Evolutionary conservation across 2,329 filamentous ascomycete genomes (phyloP).

Genomic region (Penicillium sp.): DNA sequence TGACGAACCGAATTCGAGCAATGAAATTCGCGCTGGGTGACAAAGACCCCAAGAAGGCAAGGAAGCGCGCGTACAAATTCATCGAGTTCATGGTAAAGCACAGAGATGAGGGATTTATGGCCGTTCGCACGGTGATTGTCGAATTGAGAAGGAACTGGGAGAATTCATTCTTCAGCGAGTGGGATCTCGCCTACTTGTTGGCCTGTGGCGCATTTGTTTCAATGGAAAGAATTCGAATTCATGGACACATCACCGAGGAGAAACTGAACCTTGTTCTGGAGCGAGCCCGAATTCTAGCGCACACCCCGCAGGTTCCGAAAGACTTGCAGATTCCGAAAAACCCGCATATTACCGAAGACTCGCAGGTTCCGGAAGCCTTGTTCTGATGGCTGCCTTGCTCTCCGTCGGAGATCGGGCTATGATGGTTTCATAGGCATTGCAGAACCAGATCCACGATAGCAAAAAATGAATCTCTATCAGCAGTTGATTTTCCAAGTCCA

Average conservation of each 20-base stretch:
- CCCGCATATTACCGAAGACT: too few relatives aligned
- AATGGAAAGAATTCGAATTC: background rate
- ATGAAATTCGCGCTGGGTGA: background rate
- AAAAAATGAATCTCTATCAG: slow-evolving; percentile 45
- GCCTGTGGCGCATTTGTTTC: background rate
- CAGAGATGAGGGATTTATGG: background rate
- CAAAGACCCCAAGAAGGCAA: background rate
- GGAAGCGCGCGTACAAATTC: background rate
- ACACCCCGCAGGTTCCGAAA: too few relatives aligned
- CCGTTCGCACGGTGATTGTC: background rate
- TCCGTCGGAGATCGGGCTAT: background rate
- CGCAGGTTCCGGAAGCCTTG: too few relatives aligned
- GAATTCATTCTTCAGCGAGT: background rate
- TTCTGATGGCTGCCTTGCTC: background rate
- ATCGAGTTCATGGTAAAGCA: background rate
- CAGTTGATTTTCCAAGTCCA: slow-evolving; percentile 52
- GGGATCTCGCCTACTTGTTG: background rate
- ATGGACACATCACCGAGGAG: background rate
- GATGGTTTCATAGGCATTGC: slow-evolving; percentile 37
- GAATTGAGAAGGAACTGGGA: background rate
- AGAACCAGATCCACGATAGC: slow-evolving; percentile 45
- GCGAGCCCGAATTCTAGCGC: background rate
- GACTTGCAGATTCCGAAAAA: too few relatives aligned
- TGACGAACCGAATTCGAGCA: background rate
- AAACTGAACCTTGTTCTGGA: background rate